Evolutionary conservation across 371 early-diverging fungal genomes (phyloP), one percentile per base, ranked within the genome.

Genomic region (Nosema granulosis): DNA sequence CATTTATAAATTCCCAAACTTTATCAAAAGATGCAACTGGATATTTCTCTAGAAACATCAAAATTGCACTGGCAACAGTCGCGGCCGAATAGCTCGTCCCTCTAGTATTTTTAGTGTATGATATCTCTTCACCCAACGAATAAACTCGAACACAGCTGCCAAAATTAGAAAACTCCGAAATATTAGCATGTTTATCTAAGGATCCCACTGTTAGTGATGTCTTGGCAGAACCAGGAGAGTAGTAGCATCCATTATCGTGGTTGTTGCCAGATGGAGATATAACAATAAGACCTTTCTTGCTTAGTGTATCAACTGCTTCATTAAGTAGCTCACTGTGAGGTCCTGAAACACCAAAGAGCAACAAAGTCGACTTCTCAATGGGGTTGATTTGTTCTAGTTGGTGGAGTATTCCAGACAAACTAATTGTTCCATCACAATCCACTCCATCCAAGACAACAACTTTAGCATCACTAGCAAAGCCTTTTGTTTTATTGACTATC

Each of bases 201-300:
- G 79, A 74, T 49, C 85, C 83, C 12, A 83, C 78, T 18, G 76
- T 79, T 54, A 85, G 71, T 3, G 58, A 68, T 38, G 70, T 50
- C 61, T 63, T 79, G 6, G 82, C 58, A 49, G 83, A 76, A 32
- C 79, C 71, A 32, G 85, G 85, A 49, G 82, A 81, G 32, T 77
- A 80, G 20, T 77, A 72, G 57, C 85, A 85, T 3, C 76, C 66
- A 34, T 74, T 49, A 38, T 76, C 79, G 9, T 63, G 61, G 29
- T 77, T 49, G 59, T 85, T 82, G 63, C 85, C 85, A 16, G 82
- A 75, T 32, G 83, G 66, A 11, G 77, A n/a, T 18, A 84, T 73
- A 31, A 83, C 74, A 49, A 82, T 58, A 18, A 54, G 76, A 18
- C 67, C 61, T 28, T 49, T 37, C 4, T 18, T 34, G 24, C 67